Base-by-base conservation (phyloP, 2,329 filamentous ascomycete species). In the Zymoseptoria pseudotritici region DNA sequence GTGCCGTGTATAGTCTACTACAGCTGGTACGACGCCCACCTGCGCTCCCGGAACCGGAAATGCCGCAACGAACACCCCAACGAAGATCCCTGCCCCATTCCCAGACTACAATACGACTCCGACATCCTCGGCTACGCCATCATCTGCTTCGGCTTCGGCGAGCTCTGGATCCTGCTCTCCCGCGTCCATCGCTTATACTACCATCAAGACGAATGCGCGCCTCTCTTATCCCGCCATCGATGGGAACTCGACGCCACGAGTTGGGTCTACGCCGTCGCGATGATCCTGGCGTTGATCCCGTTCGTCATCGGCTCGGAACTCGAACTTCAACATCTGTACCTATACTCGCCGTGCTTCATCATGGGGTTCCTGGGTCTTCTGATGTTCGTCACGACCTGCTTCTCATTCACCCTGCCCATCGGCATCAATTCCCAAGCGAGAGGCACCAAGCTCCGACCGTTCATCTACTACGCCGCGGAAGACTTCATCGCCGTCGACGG, bases 401-500 rank as follows among this genome's bases (percentile, higher is more conserved):
- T 66, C n/a, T 69, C 70, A 1, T 67, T 72, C 67, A 68, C 64
- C 13, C 57, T 70, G n/a, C 70, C 70, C 0, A 66, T 71, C 57
- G 68, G 68, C 26, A 70, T 72, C 60, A 72, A 72, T 55, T 72
- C 70, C 17, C 67, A 70, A n/a, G 57, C 66, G 29, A 60, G 67
- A 42, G 70, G 70, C 1, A 64, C 68, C 1, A 55, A 57, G 7
- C 58, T 71, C 19, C 64, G 69, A 26, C 70, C 70, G 1, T 71
- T 72, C 56, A 69, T 72, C 57, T 72, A 70, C 62, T 72, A 71
- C 61, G 70, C 70, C 8, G 70, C 70, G 5, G 70, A 72, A 49
- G 70, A 72, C 58, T 72, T 72, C 58, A 68, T 72, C 53, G 70
- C 70, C 2, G 70, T 72, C 1, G 70, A 72, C 55, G 69, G 69